phyloP scores from a whole-genome alignment of 768 basidiomycete genomes.

The Krasilnikovozyma curviuscula region DNA sequence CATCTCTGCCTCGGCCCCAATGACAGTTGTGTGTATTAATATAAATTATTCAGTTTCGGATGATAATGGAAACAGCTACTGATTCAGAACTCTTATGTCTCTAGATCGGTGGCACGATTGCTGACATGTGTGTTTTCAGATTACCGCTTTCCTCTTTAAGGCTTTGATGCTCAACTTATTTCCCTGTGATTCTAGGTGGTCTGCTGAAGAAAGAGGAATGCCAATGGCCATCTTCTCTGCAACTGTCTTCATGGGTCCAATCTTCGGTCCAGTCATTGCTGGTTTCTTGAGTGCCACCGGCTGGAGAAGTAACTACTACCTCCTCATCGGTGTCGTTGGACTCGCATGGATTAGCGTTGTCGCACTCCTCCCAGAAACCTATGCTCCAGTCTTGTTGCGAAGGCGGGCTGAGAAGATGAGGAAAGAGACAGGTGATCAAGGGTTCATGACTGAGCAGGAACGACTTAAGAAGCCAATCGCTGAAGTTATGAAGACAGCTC shows the following conservation, averaged over 20 bases:
- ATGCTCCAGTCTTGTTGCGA: conserved; percentile 3
- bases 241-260: conserved; percentile 16
- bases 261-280: not conserved
- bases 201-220: conserved; percentile 20
- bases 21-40: conserved; percentile 20
- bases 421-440: conserved; percentile 14
- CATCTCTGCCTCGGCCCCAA: conserved; percentile 19
- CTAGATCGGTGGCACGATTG: too few species aligned
- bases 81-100: too few species aligned
- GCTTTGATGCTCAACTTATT: too few species aligned
- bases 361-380: conserved; percentile 5
- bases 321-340: not conserved
- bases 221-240: conserved; percentile 22
- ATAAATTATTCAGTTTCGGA: conserved; percentile 18
- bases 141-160: too few species aligned
- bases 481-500: conserved; percentile 18
- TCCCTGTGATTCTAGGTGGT: too few species aligned
- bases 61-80: too few species aligned
- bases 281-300: not conserved
- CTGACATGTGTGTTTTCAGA: too few species aligned
- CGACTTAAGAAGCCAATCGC: conserved; percentile 15
- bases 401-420: conserved; percentile 12
- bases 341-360: not conserved
- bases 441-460: conserved; percentile 19
- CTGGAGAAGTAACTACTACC: conserved; percentile 2